Evolutionary conservation across 352 stramenopile species (phyloP), one percentile per base, ranked within the genome.

Genomic region (Elongisporangium undulatum): DNA sequence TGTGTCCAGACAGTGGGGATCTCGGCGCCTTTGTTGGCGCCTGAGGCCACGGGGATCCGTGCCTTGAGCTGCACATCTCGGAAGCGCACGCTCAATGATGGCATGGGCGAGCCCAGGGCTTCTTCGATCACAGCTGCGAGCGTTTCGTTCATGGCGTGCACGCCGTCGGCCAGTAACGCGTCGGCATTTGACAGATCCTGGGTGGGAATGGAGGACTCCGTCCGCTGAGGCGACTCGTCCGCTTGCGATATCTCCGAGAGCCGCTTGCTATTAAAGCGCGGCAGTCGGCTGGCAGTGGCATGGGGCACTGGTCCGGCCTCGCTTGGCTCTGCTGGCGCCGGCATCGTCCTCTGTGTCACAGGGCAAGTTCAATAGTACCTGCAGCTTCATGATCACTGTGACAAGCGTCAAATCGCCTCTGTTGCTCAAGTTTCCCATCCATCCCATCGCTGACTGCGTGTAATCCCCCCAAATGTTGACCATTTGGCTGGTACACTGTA

Each of bases 1-100:
- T 41, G 29, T 10, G 63, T 71, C 50, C 68, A 61, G 3, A 85
- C 55, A n/a, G 72, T 82, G n/a, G 75, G 70, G 16, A 79, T 70
- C 53, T 85, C 68, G 3, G 29, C 29, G 29, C 29, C 29, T 2
- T 41, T 41, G 29, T 41, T 41, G 29, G 29, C 29, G 13, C 5
- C 29, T 41, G 29, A 41, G 8, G 29, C 29, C 29, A 41, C 29
- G 67, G 64, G 29, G 9, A 41, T 41, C 29, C 29, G 29, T 16
- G 74, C 78, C 16, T 66, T 67, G 63, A 88, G 68, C 19, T 74
- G 62, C 53, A 89, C 55, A 66, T 85, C 64, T 9, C 64, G 63
- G 54, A 89, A 89, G 50, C 71, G 71, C 15, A 86, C 74, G 45
- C 85, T 74, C 50, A 89, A 67, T 45, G 71, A 74, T 20, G 76